phyloP scores from a whole-genome alignment of 768 basidiomycete species.

The Leccinellum albellum region DNA sequence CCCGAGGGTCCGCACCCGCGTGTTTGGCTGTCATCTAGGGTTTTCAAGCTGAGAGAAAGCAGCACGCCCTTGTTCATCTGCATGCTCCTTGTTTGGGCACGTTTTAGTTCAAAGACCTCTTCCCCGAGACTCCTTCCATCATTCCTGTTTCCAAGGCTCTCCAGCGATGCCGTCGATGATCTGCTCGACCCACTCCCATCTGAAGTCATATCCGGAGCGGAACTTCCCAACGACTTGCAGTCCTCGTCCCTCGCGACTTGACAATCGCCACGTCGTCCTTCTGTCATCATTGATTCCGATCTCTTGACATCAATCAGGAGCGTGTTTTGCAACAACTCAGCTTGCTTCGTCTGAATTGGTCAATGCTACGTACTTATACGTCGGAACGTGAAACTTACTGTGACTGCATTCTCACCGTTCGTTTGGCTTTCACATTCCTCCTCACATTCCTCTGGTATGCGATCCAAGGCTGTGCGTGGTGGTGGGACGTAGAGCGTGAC shows the following conservation, averaged over 20 bases:
- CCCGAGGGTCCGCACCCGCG: slow-evolving; percentile 1
- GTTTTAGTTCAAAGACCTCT: slow-evolving; percentile 42
- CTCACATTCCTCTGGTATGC: slow-evolving; percentile 31
- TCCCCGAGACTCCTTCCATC: slow-evolving; percentile 22
- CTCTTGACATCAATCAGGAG: not conserved
- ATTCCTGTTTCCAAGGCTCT: slow-evolving; percentile 16
- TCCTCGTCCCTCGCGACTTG: slow-evolving; percentile 12
- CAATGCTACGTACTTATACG: slow-evolving; percentile 6
- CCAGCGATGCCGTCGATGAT: slow-evolving; percentile 22
- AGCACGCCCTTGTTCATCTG: slow-evolving; percentile 48
- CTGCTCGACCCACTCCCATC: slow-evolving; percentile 22
- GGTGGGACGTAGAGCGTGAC: slow-evolving; percentile 16
- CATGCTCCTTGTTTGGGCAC: slow-evolving; percentile 48
- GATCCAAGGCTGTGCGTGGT: slow-evolving; percentile 18
- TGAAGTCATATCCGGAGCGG: slow-evolving; percentile 24
- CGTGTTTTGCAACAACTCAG: not conserved
- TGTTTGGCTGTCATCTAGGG: not conserved
- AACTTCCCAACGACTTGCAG: slow-evolving; percentile 16
- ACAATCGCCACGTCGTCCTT: slow-evolving; percentile 3
- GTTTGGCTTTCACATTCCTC: slow-evolving; percentile 22
- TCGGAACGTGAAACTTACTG: slow-evolving; percentile 12
- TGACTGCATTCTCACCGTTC: slow-evolving; percentile 9
- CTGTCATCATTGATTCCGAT: not conserved
- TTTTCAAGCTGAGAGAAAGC: slow-evolving; percentile 29
- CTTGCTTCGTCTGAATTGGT: not conserved